phyloP scores from a whole-genome alignment of 108 stramenopile species.

The Pseudonitzschia multistriata region DNA sequence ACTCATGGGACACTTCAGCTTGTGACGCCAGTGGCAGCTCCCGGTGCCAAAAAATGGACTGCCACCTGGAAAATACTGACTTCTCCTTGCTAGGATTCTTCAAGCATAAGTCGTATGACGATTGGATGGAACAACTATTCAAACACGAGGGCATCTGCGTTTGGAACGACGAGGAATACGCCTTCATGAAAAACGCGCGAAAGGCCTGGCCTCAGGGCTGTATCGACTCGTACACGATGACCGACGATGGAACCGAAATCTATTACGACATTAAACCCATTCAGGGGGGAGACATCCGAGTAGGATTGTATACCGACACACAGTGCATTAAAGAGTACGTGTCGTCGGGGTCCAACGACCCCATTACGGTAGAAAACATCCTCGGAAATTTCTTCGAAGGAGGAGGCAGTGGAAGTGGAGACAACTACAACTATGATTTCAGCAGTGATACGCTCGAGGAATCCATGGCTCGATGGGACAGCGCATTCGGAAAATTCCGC shows the following conservation, averaged over 20 bases:
- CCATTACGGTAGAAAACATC: slow-evolving; percentile 30
- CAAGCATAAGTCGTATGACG: slow-evolving; percentile 49
- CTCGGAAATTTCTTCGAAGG: slow-evolving; percentile 31
- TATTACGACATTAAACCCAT: slow-evolving; percentile 64
- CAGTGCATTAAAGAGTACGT: slow-evolving; percentile 45
- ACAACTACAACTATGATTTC: slow-evolving; percentile 20
- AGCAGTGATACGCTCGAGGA: slow-evolving; percentile 17
- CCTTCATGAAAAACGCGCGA: slow-evolving; percentile 40
- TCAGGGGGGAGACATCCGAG: slow-evolving; percentile 32
- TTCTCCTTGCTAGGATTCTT: slow-evolving; percentile 59
- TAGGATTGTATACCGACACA: slow-evolving; percentile 58
- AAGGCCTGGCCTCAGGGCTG: slow-evolving; percentile 41
- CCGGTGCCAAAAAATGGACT: slow-evolving; percentile 65
- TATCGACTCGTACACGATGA: background rate
- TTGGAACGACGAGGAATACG: slow-evolving; percentile 57
- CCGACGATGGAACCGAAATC: slow-evolving; percentile 25
- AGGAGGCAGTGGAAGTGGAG: slow-evolving; percentile 5
- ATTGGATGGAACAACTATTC: slow-evolving; percentile 65
- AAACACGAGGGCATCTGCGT: slow-evolving; percentile 62
- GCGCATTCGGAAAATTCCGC: slow-evolving; percentile 45
- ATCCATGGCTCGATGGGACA: slow-evolving; percentile 33
- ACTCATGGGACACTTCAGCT: slow-evolving; percentile 38
- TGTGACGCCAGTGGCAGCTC: slow-evolving; percentile 31
- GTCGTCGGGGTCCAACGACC: background rate
- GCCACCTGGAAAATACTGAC: slow-evolving; percentile 45